Evolutionary conservation across 192 early-diverging fungal genomes (phyloP).

Genomic region (Linnemannia exigua): DNA sequence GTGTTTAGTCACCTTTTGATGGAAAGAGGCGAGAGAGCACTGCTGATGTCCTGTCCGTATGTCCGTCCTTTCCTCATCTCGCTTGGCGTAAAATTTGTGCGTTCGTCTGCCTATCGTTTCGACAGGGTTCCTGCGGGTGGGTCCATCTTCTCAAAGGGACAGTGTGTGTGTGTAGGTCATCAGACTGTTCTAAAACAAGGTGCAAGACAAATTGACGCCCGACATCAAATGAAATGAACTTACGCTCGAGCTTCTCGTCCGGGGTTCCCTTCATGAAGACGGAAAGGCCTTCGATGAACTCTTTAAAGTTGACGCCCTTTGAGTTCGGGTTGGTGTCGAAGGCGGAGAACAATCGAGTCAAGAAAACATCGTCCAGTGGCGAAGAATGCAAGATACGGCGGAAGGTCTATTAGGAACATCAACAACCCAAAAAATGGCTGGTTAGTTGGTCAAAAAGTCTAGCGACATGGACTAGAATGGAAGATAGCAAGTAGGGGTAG

Average conservation of each 20-base stretch:
- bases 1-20: not conserved
- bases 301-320: conserved; percentile 58
- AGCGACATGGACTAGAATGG: not conserved
- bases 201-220: not conserved
- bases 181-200: not conserved
- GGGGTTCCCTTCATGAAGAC: conserved; percentile 84
- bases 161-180: not conserved
- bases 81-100: conserved; percentile 6
- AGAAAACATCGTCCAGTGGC: conserved; percentile 75
- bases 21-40: not conserved
- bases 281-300: conserved; percentile 75
- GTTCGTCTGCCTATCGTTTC: not conserved
- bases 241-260: conserved; percentile 83
- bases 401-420: conserved; percentile 33
- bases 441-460: not conserved
- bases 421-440: not conserved
- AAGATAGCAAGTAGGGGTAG: not conserved
- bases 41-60: not conserved
- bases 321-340: conserved; percentile 75
- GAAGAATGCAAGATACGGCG: conserved; percentile 63
- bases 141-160: not conserved
- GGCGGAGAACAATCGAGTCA: conserved; percentile 82
- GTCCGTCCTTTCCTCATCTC: not conserved
- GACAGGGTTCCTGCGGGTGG: not conserved
- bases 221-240: conserved; percentile 17